These are phyloP conservation scores for Cystobasidium sp. DNA, from an alignment of 1,284 basidiomycete genomes.

Conservation along the genomic window DNA sequence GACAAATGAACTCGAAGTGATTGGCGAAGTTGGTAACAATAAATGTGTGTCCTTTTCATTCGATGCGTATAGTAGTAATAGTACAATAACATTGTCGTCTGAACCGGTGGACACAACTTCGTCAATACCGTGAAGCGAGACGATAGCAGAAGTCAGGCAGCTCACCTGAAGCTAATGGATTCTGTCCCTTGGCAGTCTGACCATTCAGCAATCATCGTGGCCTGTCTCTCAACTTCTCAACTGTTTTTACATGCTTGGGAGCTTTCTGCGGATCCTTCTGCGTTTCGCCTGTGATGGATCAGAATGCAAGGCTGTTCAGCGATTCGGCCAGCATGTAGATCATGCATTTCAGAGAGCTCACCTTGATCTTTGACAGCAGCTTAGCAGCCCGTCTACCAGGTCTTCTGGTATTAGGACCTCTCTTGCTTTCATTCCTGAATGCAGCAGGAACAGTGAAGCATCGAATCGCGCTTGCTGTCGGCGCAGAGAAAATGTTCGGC, in stretches of 20 bases:
- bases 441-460: conserved; percentile 33
- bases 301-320: too few relatives aligned
- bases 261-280: conserved; percentile 17
- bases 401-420: conserved; percentile 21
- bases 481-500: conserved; percentile 5
- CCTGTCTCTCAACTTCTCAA: not conserved
- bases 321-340: too few relatives aligned
- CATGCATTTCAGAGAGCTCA: not conserved
- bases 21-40: too few relatives aligned
- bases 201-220: not conserved
- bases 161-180: too few relatives aligned
- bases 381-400: conserved; percentile 39
- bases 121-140: too few relatives aligned
- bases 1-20: too few relatives aligned
- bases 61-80: too few relatives aligned
- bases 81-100: too few relatives aligned
- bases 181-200: too few relatives aligned
- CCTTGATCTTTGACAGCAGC: conserved; percentile 40
- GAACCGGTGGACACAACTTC: too few relatives aligned
- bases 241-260: conserved; percentile 1
- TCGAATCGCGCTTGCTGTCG: conserved; percentile 1
- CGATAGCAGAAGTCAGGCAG: too few relatives aligned
- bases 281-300: not conserved
- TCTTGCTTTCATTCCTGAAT: conserved; percentile 32
- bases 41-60: too few relatives aligned